These are phyloP conservation scores for Paraphaeosphaeria sporulosa DNA, from an alignment of 2,329 filamentous ascomycete species.

Conservation along the genomic window DNA sequence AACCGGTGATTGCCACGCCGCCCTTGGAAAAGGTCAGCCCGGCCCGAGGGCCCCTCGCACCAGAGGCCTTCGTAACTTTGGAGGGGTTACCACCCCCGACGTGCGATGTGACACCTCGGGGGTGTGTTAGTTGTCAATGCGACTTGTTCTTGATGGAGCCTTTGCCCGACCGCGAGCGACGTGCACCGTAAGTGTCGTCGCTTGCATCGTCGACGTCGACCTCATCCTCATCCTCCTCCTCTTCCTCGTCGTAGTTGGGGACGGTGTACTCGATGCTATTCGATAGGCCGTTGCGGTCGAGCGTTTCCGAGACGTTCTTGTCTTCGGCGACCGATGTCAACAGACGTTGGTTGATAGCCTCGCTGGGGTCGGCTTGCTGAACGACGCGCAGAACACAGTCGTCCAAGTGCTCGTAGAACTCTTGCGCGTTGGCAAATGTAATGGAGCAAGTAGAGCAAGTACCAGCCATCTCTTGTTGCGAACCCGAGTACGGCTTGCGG, in stretches of 20 bases:
- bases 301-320: slow-evolving; percentile 48
- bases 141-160: slow-evolving; percentile 59
- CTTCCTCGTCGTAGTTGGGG: slow-evolving; percentile 61
- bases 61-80: slow-evolving; percentile 50
- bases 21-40: slow-evolving; percentile 82
- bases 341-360: slow-evolving; percentile 53
- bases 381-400: slow-evolving; percentile 72
- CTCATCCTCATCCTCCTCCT: slow-evolving; percentile 67
- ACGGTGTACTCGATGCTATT: slow-evolving; percentile 56
- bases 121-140: slow-evolving; percentile 59
- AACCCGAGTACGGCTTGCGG: slow-evolving; percentile 75
- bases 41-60: slow-evolving; percentile 49
- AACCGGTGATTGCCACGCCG: slow-evolving; percentile 65
- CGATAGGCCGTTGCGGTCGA: slow-evolving; percentile 49
- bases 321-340: slow-evolving; percentile 51
- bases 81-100: slow-evolving; percentile 43
- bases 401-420: slow-evolving; percentile 96
- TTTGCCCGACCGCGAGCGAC: slow-evolving; percentile 56
- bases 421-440: slow-evolving; percentile 85
- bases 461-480: slow-evolving; percentile 78
- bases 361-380: slow-evolving; percentile 51
- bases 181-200: slow-evolving; percentile 62
- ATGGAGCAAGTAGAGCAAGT: slow-evolving; percentile 91
- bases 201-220: slow-evolving; percentile 61
- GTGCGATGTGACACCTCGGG: slow-evolving; percentile 55